Evolutionary conservation across 2,329 filamentous ascomycete species (phyloP).

Genomic region (Peltaster fructicola): DNA sequence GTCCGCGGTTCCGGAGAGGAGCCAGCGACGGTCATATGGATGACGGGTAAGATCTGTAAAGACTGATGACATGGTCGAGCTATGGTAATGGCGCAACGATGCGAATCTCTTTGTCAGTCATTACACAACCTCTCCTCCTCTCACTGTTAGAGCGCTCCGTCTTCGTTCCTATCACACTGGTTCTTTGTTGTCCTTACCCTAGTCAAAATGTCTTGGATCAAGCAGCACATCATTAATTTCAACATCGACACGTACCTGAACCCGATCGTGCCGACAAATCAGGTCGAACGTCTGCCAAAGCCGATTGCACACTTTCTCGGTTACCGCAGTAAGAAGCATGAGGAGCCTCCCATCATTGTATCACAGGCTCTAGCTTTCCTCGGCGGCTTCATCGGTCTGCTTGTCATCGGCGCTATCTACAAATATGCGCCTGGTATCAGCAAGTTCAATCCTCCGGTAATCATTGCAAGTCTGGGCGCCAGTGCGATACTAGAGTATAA

Average conservation of each 20-base stretch:
- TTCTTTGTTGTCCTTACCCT: too few species aligned
- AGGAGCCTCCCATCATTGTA: conserved; percentile 24
- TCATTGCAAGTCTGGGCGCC: conserved; percentile 29
- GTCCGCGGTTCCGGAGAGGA: too few species aligned
- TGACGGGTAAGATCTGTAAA: too few species aligned
- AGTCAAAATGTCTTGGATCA: too few species aligned
- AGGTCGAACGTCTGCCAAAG: conserved; percentile 44
- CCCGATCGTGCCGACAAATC: conserved; percentile 47
- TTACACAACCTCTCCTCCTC: too few species aligned
- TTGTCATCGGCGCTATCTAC: conserved; percentile 25
- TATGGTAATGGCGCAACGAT: too few species aligned
- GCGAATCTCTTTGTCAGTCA: too few species aligned
- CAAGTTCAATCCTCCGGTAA: conserved; percentile 22
- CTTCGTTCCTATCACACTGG: too few species aligned
- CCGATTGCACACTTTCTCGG: conserved; percentile 49
- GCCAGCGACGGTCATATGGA: too few species aligned
- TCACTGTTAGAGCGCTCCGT: too few species aligned
- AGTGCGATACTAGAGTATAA: conserved; percentile 32
- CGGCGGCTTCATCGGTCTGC: conserved; percentile 27
- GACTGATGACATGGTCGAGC: too few species aligned
- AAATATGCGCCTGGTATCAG: conserved; percentile 22
- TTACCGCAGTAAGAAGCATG: conserved; percentile 20
- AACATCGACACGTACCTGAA: conserved; percentile 66
- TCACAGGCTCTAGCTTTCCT: conserved; percentile 26
- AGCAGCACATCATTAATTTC: too few species aligned